These are phyloP conservation scores for Porcisia hertigi DNA, from an alignment of 208 protist genomes.

Conservation along the genomic window DNA sequence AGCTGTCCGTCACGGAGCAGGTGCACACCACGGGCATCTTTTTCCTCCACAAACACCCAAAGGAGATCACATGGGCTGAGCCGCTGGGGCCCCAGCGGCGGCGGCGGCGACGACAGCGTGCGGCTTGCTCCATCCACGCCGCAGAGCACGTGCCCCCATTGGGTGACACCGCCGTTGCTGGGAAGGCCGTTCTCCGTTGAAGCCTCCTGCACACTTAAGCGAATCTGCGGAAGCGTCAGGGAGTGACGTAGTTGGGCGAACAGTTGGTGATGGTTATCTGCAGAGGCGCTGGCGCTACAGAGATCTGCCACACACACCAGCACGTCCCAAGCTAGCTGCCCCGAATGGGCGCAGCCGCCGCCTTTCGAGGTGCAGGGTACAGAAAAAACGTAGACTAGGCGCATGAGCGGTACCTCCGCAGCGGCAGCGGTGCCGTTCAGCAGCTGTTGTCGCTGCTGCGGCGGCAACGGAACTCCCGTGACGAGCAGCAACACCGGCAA, in stretches of 20 bases:
- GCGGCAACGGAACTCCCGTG: background rate
- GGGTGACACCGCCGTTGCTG: background rate
- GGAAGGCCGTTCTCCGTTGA: too few relatives aligned
- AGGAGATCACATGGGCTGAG: conserved; percentile 16
- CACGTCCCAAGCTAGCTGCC: background rate
- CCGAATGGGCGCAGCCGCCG: background rate
- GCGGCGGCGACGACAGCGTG: background rate
- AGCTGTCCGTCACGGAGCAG: background rate
- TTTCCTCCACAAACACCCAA: conserved; percentile 28
- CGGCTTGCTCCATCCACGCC: background rate
- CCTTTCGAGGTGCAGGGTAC: background rate
- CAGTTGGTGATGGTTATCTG: background rate
- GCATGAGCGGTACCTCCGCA: conserved; percentile 1
- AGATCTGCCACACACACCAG: conserved; percentile 10
- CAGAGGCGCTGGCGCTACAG: background rate
- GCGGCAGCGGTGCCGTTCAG: background rate
- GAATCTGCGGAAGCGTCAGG: background rate
- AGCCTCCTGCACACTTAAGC: background rate
- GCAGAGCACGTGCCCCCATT: background rate
- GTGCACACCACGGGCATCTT: background rate
- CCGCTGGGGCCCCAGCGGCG: background rate
- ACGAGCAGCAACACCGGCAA: conserved; percentile 10
- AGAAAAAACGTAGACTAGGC: conserved; percentile 3
- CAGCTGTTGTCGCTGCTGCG: background rate
- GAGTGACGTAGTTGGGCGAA: background rate